A percentile compares a stretch with the other conserved stretches of the same genome.
Conservation (phyloP, 2,329 filamentous ascomycete genomes). For the Neoascochyta sp. region DNA sequence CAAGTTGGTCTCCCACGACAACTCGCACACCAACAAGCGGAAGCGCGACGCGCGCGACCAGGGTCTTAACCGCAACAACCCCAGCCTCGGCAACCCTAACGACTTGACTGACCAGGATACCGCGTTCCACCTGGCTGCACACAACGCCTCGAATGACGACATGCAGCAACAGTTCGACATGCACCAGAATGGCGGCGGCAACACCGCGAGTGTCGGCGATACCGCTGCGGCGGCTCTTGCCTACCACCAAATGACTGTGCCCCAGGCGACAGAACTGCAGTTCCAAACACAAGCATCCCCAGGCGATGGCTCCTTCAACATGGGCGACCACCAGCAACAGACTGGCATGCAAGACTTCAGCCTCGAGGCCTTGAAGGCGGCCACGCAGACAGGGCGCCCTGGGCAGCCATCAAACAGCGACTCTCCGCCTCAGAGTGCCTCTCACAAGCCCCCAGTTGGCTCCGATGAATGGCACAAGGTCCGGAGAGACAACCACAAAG, state of each 20-base stretch:
- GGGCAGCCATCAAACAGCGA: constrained; percentile 36
- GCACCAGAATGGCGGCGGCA: constrained; percentile 53
- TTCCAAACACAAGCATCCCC: constrained; percentile 47
- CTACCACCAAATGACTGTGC: constrained; percentile 55
- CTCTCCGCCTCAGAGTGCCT: constrained; percentile 31
- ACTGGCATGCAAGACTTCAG: constrained; percentile 39
- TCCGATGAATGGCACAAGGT: constrained; percentile 98
- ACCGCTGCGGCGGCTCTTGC: constrained; percentile 58
- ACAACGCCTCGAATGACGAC: constrained; percentile 42
- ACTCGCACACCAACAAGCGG: constrained; percentile 41
- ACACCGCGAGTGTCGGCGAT: constrained; percentile 50
- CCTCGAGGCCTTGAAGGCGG: constrained; percentile 51
- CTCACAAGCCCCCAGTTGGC: constrained; percentile 78
- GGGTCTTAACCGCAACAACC: constrained; percentile 38
- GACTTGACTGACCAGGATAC: constrained; percentile 38
- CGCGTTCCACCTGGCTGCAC: constrained; percentile 39
- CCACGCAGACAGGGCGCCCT: constrained; percentile 46
- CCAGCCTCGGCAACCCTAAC: constrained; percentile 26
- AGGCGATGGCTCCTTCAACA: constrained; percentile 44
- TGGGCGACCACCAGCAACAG: constrained; percentile 44
- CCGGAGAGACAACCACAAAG: constrained; percentile 97
- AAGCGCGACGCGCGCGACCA: constrained; percentile 48
- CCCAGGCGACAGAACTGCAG: constrained; percentile 53
- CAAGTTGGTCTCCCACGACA: constrained; percentile 33
- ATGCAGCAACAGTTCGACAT: constrained; percentile 43